Conservation (phyloP, 2,329 filamentous ascomycete genomes). For the Colletotrichum tanaceti region DNA sequence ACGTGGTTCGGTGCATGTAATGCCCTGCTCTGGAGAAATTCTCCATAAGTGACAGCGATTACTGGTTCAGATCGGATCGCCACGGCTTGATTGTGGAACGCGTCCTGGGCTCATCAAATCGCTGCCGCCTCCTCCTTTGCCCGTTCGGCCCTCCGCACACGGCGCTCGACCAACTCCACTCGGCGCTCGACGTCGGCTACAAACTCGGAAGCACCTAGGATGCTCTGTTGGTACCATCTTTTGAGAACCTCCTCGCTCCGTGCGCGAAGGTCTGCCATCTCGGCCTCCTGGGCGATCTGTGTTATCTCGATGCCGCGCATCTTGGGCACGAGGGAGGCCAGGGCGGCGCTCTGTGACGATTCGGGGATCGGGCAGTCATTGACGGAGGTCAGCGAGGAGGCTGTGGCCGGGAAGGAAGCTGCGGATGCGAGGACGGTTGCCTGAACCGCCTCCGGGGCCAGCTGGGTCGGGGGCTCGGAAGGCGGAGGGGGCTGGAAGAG, state of each 20-base stretch:
- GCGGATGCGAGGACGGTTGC: constrained; percentile 68
- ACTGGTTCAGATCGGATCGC: neutral
- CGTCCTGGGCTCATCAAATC: constrained; percentile 19
- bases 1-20: neutral
- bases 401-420: constrained; percentile 65
- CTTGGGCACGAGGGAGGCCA: constrained; percentile 69
- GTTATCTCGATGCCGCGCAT: constrained; percentile 71
- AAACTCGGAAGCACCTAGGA: constrained; percentile 74
- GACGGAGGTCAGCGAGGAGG: constrained; percentile 68
- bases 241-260: constrained; percentile 73
- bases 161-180: constrained; percentile 73
- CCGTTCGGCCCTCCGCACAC: constrained; percentile 72
- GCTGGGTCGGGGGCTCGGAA: constrained; percentile 62
- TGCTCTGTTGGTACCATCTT: constrained; percentile 78
- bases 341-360: constrained; percentile 62
- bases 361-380: constrained; percentile 68
- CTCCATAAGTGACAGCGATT: neutral
- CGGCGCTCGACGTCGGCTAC: constrained; percentile 79
- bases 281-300: constrained; percentile 70
- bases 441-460: constrained; percentile 63
- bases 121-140: constrained; percentile 59
- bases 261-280: constrained; percentile 72
- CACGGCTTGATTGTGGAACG: neutral
- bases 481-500: constrained; percentile 63
- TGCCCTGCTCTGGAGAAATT: neutral